phyloP scores from a whole-genome alignment of 768 basidiomycete species.

The Agrocybe chaxingu region DNA sequence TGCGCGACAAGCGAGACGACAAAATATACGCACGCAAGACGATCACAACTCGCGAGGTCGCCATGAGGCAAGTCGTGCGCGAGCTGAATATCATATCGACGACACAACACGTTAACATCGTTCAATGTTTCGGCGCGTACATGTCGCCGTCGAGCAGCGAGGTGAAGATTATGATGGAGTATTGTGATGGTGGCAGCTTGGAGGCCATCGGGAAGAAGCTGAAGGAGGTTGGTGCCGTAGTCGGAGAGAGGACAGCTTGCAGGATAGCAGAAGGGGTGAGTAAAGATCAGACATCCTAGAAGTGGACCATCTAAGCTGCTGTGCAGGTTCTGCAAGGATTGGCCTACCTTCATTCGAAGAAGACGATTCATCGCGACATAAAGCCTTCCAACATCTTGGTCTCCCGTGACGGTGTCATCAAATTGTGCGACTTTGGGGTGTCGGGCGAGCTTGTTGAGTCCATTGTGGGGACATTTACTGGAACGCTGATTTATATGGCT shows the following conservation, averaged over 20 bases:
- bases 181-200: slow-evolving; percentile 80
- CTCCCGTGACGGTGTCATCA: slow-evolving; percentile 83
- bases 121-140: slow-evolving; percentile 89
- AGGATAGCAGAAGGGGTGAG: slow-evolving; percentile 91
- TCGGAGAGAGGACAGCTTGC: slow-evolving; percentile 84
- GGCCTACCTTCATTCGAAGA: slow-evolving; percentile 82
- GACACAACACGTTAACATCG: slow-evolving; percentile 82
- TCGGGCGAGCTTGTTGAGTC: slow-evolving; percentile 91
- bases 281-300: slow-evolving; percentile 8
- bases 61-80: slow-evolving; percentile 86
- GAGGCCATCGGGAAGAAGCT: slow-evolving; percentile 85
- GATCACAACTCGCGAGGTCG: slow-evolving; percentile 86
- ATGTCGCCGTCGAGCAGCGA: slow-evolving; percentile 83
- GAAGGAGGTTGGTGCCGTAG: slow-evolving; percentile 70
- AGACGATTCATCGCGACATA: slow-evolving; percentile 93
- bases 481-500: slow-evolving; percentile 98
- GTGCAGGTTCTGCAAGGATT: slow-evolving; percentile 81
- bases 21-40: slow-evolving; percentile 90
- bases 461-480: slow-evolving; percentile 91
- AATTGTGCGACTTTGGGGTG: slow-evolving; percentile 96
- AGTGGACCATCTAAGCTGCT: slow-evolving; percentile 6
- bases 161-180: slow-evolving; percentile 95
- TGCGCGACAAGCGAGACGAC: slow-evolving; percentile 74
- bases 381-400: slow-evolving; percentile 92
- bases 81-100: slow-evolving; percentile 87